A percentile compares a stretch with the other conserved stretches of the same genome.
These are phyloP conservation scores for Drechslerella coelobrocha DNA, from an alignment of 2,329 filamentous ascomycete genomes.

Conservation along the genomic window DNA sequence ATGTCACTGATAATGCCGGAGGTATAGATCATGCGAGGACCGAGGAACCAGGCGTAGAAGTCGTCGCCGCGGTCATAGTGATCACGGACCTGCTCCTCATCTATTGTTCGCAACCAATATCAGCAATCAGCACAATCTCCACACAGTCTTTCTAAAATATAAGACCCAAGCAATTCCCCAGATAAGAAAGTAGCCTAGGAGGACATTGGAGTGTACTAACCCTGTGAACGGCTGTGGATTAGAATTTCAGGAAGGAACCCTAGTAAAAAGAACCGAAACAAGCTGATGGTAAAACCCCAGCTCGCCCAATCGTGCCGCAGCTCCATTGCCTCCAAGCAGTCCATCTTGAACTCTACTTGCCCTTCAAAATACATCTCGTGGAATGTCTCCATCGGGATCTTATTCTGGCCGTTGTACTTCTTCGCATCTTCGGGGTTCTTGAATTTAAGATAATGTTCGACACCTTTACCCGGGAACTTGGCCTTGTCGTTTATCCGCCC, in stretches of 20 bases:
- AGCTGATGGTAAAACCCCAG: conserved; percentile 84
- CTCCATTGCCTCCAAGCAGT: conserved; percentile 85
- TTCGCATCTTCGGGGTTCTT: conserved; percentile 67
- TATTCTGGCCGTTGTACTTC: conserved; percentile 78
- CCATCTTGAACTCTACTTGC: conserved; percentile 93
- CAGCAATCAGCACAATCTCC: not conserved
- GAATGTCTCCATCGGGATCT: conserved; percentile 91
- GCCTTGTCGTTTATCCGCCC: conserved; percentile 94
- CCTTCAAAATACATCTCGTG: conserved; percentile 98
- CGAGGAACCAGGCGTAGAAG: conserved; percentile 98
- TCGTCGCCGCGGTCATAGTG: conserved; percentile 98
- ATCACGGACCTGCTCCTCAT: conserved; percentile 96
- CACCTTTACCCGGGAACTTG: conserved; percentile 79
- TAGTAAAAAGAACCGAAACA: conserved; percentile 88
- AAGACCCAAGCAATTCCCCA: too few species aligned
- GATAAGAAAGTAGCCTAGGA: not conserved
- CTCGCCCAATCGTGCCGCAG: conserved; percentile 97
- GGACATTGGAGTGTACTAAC: conserved; percentile 59
- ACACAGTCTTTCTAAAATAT: not conserved
- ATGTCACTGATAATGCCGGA: conserved; percentile 91
- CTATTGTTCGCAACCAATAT: conserved; percentile 60
- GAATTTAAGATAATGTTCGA: conserved; percentile 90
- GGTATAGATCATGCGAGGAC: conserved; percentile 98
- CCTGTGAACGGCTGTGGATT: conserved; percentile 89
- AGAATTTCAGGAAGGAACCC: conserved; percentile 88